A percentile compares a stretch with the other conserved stretches of the same genome.
phyloP scores from a whole-genome alignment of 139 green algal genomes.

The Picochlorum sp. region DNA sequence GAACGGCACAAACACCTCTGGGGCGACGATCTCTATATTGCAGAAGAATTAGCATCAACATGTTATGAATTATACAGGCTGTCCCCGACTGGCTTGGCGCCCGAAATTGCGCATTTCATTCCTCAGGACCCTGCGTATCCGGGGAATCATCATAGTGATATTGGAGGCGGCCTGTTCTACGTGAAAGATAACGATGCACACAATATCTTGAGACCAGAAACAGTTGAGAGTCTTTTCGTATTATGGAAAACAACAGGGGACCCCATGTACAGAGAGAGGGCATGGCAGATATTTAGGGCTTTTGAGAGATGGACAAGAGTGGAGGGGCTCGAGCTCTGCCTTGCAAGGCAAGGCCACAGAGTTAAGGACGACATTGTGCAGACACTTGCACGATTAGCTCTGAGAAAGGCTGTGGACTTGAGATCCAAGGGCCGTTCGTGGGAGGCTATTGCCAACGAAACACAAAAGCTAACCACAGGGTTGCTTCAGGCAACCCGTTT shows the following conservation, averaged over 20 bases:
- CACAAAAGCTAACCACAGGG: no score
- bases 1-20: not conserved
- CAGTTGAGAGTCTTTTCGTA: slow-evolving; percentile 74
- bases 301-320: slow-evolving; percentile 52
- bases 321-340: slow-evolving; percentile 1
- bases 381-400: no score
- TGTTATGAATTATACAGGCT: slow-evolving; percentile 72
- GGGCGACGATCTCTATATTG: slow-evolving; percentile 44
- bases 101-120: slow-evolving; percentile 53
- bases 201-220: slow-evolving; percentile 76
- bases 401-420: no score
- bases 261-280: slow-evolving; percentile 63
- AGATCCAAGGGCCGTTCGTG: no score
- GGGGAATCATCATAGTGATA: slow-evolving; percentile 19
- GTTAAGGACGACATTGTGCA: not conserved
- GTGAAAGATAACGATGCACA: slow-evolving; percentile 46
- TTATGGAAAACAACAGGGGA: slow-evolving; percentile 67
- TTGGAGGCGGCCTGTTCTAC: slow-evolving; percentile 37
- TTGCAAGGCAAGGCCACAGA: not conserved
- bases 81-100: slow-evolving; percentile 40
- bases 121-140: slow-evolving; percentile 22
- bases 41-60: slow-evolving; percentile 51
- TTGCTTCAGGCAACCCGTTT: no score
- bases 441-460: no score
- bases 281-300: slow-evolving; percentile 73